A percentile compares a stretch with the other conserved stretches of the same genome.
These are phyloP conservation scores for Monoraphidium neglectum DNA, from an alignment of 139 green algal genomes.

Conservation along the genomic window DNA sequence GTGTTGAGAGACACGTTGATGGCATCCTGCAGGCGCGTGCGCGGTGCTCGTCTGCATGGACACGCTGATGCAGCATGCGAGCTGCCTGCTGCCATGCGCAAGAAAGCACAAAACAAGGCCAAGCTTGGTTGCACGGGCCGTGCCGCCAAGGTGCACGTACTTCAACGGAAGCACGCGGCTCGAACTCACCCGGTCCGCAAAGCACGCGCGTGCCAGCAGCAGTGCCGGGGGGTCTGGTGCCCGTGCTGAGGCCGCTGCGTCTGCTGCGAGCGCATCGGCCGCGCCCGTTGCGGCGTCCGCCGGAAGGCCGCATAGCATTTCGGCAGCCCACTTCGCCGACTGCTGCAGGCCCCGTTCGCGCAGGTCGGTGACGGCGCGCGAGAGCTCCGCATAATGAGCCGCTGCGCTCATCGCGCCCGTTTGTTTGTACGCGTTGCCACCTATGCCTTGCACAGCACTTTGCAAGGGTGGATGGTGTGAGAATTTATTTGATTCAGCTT, in stretches of 20 bases:
- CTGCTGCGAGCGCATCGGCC: not conserved
- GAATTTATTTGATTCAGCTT: no score
- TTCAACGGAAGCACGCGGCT: no score
- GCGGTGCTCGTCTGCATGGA: no score
- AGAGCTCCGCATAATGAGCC: constrained; percentile 48
- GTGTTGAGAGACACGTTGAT: no score
- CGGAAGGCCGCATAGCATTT: constrained; percentile 69
- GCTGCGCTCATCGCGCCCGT: no score
- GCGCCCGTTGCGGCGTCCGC: constrained; percentile 10
- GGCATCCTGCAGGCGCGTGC: no score
- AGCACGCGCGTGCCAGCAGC: constrained; percentile 63
- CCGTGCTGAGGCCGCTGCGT: not conserved
- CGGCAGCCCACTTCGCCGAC: constrained; percentile 72
- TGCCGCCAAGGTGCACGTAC: no score
- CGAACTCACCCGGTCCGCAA: constrained; percentile 73
- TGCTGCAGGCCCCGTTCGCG: constrained; percentile 45
- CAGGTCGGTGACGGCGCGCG: constrained; percentile 50
- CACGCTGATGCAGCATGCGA: not conserved
- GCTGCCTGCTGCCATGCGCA: not conserved
- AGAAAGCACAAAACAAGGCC: not conserved
- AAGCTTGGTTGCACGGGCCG: not conserved
- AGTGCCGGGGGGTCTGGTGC: constrained; percentile 19
- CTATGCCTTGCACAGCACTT: no score
- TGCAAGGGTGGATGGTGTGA: no score
- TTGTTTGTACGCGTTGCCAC: no score